A percentile compares a stretch with the other conserved stretches of the same genome.
phyloP scores from a whole-genome alignment of 2,329 filamentous ascomycete genomes.

The Aspergillus nomiae region DNA sequence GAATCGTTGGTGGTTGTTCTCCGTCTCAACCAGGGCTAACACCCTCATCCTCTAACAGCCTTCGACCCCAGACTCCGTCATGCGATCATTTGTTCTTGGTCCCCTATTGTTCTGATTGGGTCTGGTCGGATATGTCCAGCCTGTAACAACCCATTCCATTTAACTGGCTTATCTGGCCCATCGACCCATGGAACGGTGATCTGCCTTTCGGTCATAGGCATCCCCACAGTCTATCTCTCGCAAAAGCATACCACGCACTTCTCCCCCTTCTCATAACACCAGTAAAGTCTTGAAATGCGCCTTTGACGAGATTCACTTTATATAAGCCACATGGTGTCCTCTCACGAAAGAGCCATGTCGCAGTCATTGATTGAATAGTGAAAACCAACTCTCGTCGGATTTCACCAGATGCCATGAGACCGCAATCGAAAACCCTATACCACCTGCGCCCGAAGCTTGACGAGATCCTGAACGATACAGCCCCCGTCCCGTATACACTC shows the following conservation, averaged over 20 bases:
- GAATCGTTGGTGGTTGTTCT: neutral
- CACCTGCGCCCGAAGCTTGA: constrained; percentile 66
- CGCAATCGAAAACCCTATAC: neutral
- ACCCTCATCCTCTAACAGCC: neutral
- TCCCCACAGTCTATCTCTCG: neutral
- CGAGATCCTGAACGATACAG: constrained; percentile 80
- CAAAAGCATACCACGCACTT: neutral
- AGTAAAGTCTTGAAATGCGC: neutral
- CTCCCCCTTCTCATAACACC: neutral
- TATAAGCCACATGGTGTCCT: neutral
- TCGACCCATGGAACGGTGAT: neutral
- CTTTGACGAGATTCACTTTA: neutral
- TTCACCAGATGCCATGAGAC: neutral
- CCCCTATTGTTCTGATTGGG: constrained; percentile 23
- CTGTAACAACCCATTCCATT: neutral
- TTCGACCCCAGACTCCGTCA: neutral
- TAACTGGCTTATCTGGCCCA: neutral
- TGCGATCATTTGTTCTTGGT: neutral
- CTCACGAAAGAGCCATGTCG: neutral
- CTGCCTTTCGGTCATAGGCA: neutral
- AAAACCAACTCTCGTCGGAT: neutral
- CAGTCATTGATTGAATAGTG: neutral
- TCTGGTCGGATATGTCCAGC: neutral
- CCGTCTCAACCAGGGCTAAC: neutral
- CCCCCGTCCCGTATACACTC: constrained; percentile 81